Conservation (phyloP, 106 monocot species). For the Amphibolis antarctica region DNA sequence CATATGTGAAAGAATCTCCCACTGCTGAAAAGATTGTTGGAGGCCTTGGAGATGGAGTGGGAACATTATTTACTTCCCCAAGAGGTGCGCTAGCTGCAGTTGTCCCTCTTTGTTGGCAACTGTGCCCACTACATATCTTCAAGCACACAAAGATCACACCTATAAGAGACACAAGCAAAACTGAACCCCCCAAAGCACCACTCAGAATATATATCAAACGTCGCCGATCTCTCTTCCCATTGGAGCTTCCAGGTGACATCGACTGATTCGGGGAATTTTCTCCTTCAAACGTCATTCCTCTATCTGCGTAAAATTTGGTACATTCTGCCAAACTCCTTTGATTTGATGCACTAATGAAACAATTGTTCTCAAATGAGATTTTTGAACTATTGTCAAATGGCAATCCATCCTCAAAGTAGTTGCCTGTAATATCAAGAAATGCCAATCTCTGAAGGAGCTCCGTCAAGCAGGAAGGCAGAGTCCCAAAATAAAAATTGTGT, state of each 20-base stretch:
- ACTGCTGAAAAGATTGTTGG: slow-evolving; percentile 30
- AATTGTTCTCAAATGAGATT: slow-evolving; percentile 32
- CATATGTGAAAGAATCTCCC: slow-evolving; percentile 55
- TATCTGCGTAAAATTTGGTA: slow-evolving; percentile 31
- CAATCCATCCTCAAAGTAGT: slow-evolving; percentile 48
- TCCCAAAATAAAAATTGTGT: slow-evolving; percentile 48
- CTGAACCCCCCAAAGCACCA: slow-evolving; percentile 33
- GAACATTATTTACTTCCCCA: slow-evolving; percentile 3
- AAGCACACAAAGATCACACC: slow-evolving; percentile 21
- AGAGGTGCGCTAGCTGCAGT: background rate
- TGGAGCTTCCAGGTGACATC: slow-evolving; percentile 6
- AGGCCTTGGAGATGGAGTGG: background rate
- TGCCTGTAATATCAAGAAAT: slow-evolving; percentile 39
- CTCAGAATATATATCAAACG: slow-evolving; percentile 46
- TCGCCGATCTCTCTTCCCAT: slow-evolving; percentile 15
- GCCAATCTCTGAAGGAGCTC: slow-evolving; percentile 14
- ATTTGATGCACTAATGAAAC: slow-evolving; percentile 26
- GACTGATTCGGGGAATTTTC: slow-evolving; percentile 2
- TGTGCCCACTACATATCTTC: slow-evolving; percentile 5
- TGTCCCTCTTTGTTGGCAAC: background rate
- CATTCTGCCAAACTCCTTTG: slow-evolving; percentile 40
- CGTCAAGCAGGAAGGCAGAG: slow-evolving; percentile 17
- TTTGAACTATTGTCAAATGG: slow-evolving; percentile 12
- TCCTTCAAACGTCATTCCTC: slow-evolving; percentile 31
- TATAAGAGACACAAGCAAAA: slow-evolving; percentile 17